Percentiles rank a stretch among this genome's conserved stretches.
Conservation (phyloP, 2,329 filamentous ascomycete genomes). For the Aspergillus hiratsukae region DNA sequence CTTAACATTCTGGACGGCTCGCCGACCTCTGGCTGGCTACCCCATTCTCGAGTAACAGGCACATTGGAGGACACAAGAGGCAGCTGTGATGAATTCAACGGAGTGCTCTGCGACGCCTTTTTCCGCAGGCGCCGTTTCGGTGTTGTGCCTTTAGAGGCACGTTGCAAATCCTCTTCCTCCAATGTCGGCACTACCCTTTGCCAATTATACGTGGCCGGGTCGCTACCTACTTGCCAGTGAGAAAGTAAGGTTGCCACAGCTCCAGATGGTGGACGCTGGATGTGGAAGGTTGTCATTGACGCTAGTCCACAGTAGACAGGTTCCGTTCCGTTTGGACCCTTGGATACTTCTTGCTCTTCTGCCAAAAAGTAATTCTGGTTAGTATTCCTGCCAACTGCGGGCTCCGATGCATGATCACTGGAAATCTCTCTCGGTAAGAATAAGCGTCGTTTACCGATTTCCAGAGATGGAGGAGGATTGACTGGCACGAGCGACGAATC, state of each 20-base stretch:
- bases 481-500: background rate
- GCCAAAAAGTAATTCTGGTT: background rate
- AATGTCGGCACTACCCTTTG: constrained; percentile 18
- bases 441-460: background rate
- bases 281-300: constrained; percentile 27
- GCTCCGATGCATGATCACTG: background rate
- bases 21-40: constrained; percentile 29
- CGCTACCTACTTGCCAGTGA: constrained; percentile 32
- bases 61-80: constrained; percentile 23
- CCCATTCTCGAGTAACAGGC: constrained; percentile 24
- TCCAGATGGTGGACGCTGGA: constrained; percentile 15
- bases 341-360: background rate
- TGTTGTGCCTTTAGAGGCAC: constrained; percentile 9
- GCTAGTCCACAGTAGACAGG: constrained; percentile 20
- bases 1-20: constrained; percentile 11
- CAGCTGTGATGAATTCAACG: constrained; percentile 11
- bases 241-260: constrained; percentile 28
- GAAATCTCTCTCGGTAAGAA: background rate
- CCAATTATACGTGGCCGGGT: constrained; percentile 35
- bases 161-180: constrained; percentile 18
- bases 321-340: background rate
- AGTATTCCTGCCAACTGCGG: background rate
- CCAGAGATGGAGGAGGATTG: background rate
- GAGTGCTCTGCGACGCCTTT: constrained; percentile 20
- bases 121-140: constrained; percentile 23